A percentile compares a stretch with the other conserved stretches of the same genome.
These are phyloP conservation scores for Rhizophagus prolifer DNA, from an alignment of 192 early-diverging fungal species.

Conservation along the genomic window DNA sequence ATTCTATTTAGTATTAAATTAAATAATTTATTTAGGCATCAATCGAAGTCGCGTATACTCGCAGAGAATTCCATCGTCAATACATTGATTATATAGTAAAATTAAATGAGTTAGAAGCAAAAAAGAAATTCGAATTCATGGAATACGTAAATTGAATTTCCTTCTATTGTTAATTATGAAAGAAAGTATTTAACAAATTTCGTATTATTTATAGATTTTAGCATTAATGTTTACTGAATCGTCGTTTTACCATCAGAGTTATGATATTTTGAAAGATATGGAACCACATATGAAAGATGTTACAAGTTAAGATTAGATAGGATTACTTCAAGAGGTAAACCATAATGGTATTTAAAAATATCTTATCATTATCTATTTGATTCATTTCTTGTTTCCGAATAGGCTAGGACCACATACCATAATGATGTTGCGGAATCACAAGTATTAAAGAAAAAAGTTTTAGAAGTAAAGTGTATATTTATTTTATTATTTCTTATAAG, in stretches of 20 bases:
- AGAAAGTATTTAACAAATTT: not conserved
- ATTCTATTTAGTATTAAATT: not conserved
- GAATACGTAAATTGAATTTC: slow-evolving; percentile 50
- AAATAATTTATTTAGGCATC: slow-evolving; percentile 39
- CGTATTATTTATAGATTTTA: slow-evolving; percentile 48
- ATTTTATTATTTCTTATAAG: too few relatives aligned
- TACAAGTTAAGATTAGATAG: slow-evolving; percentile 47
- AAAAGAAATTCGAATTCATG: slow-evolving; percentile 74
- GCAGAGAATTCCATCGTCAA: slow-evolving; percentile 60
- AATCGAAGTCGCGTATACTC: slow-evolving; percentile 59
- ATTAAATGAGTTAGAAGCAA: slow-evolving; percentile 70
- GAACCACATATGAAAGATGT: slow-evolving; percentile 82
- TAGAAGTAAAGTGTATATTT: slow-evolving; percentile 4
- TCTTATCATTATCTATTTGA: not conserved
- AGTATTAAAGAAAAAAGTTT: slow-evolving; percentile 10
- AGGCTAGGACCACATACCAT: slow-evolving; percentile 22
- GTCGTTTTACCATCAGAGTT: slow-evolving; percentile 81
- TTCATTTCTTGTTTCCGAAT: not conserved
- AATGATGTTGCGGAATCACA: slow-evolving; percentile 22
- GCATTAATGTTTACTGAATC: slow-evolving; percentile 83
- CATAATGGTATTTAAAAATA: not conserved
- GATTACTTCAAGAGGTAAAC: slow-evolving; percentile 47
- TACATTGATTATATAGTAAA: slow-evolving; percentile 67
- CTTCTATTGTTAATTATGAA: slow-evolving; percentile 11
- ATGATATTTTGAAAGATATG: slow-evolving; percentile 73